Percentiles rank a stretch among this genome's conserved stretches.
Conservation (phyloP, 2,329 filamentous ascomycete genomes). For the Microsporum audouinii region DNA sequence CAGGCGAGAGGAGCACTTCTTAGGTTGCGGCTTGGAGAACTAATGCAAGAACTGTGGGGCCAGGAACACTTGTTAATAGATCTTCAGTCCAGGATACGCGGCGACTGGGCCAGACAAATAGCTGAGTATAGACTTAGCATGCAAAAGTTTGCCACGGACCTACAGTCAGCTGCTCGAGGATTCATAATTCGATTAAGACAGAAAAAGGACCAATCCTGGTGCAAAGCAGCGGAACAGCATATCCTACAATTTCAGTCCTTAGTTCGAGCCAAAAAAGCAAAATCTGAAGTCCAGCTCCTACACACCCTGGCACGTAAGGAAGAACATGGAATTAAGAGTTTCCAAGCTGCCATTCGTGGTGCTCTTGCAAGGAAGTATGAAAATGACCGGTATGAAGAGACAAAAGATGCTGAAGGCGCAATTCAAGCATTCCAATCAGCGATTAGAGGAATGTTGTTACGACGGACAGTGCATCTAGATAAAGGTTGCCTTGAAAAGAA, state of each 20-base stretch:
- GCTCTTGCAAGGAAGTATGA: slow-evolving; percentile 33
- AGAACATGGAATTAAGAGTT: slow-evolving; percentile 34
- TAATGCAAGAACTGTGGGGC: slow-evolving; percentile 87
- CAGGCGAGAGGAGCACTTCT: slow-evolving; percentile 72
- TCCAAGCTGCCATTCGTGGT: slow-evolving; percentile 47
- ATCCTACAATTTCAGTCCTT: slow-evolving; percentile 74
- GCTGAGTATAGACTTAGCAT: slow-evolving; percentile 71
- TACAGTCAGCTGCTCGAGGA: slow-evolving; percentile 71
- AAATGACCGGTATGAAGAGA: slow-evolving; percentile 47
- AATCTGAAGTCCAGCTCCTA: slow-evolving; percentile 34
- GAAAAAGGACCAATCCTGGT: slow-evolving; percentile 55
- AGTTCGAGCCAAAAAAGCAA: slow-evolving; percentile 46
- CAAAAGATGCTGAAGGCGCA: slow-evolving; percentile 51
- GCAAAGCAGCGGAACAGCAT: slow-evolving; percentile 58
- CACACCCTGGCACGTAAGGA: slow-evolving; percentile 30
- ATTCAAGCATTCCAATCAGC: slow-evolving; percentile 45
- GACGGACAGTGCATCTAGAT: slow-evolving; percentile 7
- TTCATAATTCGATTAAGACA: slow-evolving; percentile 58
- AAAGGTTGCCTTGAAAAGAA: slow-evolving; percentile 19
- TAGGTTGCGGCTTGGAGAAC: slow-evolving; percentile 62
- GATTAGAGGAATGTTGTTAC: slow-evolving; percentile 40
- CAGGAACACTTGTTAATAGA: slow-evolving; percentile 66
- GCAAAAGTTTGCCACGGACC: slow-evolving; percentile 62
- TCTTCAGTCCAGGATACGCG: slow-evolving; percentile 75
- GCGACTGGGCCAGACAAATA: slow-evolving; percentile 76